Percentiles rank a stretch among this genome's conserved stretches.
These are phyloP conservation scores for Hyaloscypha bicolor DNA, from an alignment of 495 filamentous ascomycete genomes.

Conservation along the genomic window DNA sequence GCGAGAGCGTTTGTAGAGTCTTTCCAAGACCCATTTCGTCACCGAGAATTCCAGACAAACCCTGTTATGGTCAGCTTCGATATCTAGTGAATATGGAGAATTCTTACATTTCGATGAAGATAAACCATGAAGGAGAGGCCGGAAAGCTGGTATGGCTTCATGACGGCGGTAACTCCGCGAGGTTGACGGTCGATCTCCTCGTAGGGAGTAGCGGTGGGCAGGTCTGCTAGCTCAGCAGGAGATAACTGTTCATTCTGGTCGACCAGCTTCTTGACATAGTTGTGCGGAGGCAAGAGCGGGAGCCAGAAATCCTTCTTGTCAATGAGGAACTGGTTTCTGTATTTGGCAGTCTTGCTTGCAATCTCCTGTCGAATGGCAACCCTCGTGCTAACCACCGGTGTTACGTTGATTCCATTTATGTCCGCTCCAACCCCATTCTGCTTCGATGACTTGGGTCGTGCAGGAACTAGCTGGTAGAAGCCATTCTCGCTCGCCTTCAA, in stretches of 20 bases:
- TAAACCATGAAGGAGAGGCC: slow-evolving; percentile 64
- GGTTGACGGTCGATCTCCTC: slow-evolving; percentile 52
- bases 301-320: slow-evolving; percentile 55
- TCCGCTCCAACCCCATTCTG: slow-evolving; percentile 20
- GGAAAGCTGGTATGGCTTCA: slow-evolving; percentile 67
- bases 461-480: neutral
- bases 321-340: slow-evolving; percentile 52
- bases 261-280: slow-evolving; percentile 52
- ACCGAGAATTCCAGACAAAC: slow-evolving; percentile 74
- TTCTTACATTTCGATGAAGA: slow-evolving; percentile 50
- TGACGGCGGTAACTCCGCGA: slow-evolving; percentile 46
- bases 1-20: slow-evolving; percentile 83
- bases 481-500: slow-evolving; percentile 29
- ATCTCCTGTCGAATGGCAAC: slow-evolving; percentile 49
- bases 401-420: slow-evolving; percentile 3
- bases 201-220: slow-evolving; percentile 42
- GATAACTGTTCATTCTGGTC: slow-evolving; percentile 30
- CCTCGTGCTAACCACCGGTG: slow-evolving; percentile 35
- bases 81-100: neutral
- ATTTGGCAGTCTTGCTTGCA: slow-evolving; percentile 45
- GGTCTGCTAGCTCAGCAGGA: slow-evolving; percentile 24
- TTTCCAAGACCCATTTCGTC: slow-evolving; percentile 98
- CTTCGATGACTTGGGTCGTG: slow-evolving; percentile 19
- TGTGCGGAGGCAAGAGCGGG: slow-evolving; percentile 53
- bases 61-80: slow-evolving; percentile 26